phyloP scores from a whole-genome alignment of 2,329 filamentous ascomycete species.

The Polychaeton citri region DNA sequence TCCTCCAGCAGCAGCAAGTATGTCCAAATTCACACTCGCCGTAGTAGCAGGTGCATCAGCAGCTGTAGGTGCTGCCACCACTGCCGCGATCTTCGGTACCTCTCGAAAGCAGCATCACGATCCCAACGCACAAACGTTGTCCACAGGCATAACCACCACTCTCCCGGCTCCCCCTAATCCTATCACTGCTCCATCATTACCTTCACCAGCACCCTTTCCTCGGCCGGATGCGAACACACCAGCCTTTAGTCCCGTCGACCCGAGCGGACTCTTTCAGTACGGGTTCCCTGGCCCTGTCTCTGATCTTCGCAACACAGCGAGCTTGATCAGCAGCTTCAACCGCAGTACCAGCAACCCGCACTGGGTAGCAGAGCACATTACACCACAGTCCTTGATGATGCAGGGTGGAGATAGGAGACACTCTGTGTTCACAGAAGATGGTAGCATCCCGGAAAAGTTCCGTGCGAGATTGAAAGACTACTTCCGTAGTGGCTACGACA shows the following conservation, averaged over 20 bases:
- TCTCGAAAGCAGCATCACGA: constrained; percentile 13
- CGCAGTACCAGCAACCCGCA: constrained; percentile 79
- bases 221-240: constrained; percentile 11
- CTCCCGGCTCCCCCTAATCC: constrained; percentile 11
- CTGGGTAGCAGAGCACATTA: constrained; percentile 93
- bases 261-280: constrained; percentile 39
- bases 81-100: constrained; percentile 31
- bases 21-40: constrained; percentile 39
- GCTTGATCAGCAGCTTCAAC: constrained; percentile 79
- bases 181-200: constrained; percentile 13
- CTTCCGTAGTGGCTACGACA: constrained; percentile 85
- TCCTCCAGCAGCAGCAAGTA: too few relatives aligned
- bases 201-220: constrained; percentile 12
- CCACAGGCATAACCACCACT: constrained; percentile 19
- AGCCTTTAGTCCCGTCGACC: constrained; percentile 28
- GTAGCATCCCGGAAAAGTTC: constrained; percentile 67
- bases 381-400: constrained; percentile 61
- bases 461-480: constrained; percentile 87
- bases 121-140: constrained; percentile 14
- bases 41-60: constrained; percentile 36
- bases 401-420: constrained; percentile 72
- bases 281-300: constrained; percentile 81
- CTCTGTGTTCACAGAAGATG: constrained; percentile 73
- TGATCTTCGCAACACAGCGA: constrained; percentile 64
- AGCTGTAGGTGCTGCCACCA: constrained; percentile 35